Percentiles rank a stretch among this genome's conserved stretches.
phyloP scores from a whole-genome alignment of 2,329 filamentous ascomycete species.

The Monilinia aucupariae region DNA sequence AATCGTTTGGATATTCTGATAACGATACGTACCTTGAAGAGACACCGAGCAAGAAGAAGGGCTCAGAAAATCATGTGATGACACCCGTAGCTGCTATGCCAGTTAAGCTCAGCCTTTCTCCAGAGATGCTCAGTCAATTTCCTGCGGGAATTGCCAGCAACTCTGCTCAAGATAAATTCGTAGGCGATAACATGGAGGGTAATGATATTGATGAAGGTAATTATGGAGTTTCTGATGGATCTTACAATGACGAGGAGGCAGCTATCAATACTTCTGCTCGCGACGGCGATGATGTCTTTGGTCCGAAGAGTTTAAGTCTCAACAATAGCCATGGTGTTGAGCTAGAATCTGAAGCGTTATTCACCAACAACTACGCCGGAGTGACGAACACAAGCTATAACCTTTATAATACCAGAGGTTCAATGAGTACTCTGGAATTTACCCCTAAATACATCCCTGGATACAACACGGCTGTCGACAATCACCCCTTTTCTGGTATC shows the following conservation, averaged over 20 bases:
- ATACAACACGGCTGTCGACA: neutral
- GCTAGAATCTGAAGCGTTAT: neutral
- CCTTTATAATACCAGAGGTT: neutral
- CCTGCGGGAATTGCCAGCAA: neutral
- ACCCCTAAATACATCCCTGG: no score
- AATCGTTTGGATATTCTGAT: neutral
- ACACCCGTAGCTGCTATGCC: neutral
- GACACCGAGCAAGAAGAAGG: conserved; percentile 7
- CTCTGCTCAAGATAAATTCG: neutral
- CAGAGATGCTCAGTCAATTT: neutral
- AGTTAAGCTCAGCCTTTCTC: neutral
- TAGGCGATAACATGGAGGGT: neutral
- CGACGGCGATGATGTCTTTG: neutral
- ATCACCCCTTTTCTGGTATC: neutral
- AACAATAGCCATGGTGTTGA: neutral
- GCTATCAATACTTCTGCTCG: neutral
- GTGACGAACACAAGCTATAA: neutral
- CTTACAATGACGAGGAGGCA: neutral
- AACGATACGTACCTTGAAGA: neutral
- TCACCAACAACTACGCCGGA: neutral
- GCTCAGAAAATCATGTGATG: neutral
- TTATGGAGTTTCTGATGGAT: neutral
- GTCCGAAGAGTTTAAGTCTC: neutral
- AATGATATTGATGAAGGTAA: no score
- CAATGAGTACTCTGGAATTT: neutral